These are phyloP conservation scores for Staphylotrichum tortipilum DNA, from an alignment of 495 filamentous ascomycete genomes.

Conservation along the genomic window DNA sequence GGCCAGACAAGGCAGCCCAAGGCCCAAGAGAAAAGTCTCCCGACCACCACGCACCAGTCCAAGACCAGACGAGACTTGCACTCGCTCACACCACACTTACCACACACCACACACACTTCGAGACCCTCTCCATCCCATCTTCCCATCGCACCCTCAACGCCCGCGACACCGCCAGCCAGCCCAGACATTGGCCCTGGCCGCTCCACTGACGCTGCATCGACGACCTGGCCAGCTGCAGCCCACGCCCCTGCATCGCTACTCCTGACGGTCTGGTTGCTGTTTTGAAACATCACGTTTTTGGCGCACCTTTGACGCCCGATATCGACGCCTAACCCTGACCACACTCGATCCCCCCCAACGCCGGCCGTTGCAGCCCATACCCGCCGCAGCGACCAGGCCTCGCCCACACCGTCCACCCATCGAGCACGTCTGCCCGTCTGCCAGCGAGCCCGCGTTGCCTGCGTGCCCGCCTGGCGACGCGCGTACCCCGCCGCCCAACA, in stretches of 20 bases:
- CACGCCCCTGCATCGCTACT: background rate
- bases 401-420: background rate
- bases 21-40: background rate
- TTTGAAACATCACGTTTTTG: background rate
- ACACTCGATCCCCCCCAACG: background rate
- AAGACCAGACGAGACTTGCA: too few relatives aligned
- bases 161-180: background rate
- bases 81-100: background rate
- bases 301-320: background rate
- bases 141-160: background rate
- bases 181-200: background rate
- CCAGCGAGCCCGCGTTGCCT: conserved; percentile 8
- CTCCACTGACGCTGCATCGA: background rate
- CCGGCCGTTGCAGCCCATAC: background rate
- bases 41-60: background rate
- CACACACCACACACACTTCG: too few relatives aligned
- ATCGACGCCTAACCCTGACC: background rate
- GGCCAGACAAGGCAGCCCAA: too few relatives aligned
- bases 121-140: background rate
- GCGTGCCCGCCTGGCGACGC: conserved; percentile 22
- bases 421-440: background rate
- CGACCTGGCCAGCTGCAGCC: background rate
- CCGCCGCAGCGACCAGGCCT: background rate
- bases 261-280: too few relatives aligned
- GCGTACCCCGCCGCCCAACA: conserved; percentile 18